Evolutionary conservation across 805 yeast genomes (phyloP), one percentile per base, ranked within the genome.

Genomic region (Wickerhamomyces chaumierensis): DNA sequence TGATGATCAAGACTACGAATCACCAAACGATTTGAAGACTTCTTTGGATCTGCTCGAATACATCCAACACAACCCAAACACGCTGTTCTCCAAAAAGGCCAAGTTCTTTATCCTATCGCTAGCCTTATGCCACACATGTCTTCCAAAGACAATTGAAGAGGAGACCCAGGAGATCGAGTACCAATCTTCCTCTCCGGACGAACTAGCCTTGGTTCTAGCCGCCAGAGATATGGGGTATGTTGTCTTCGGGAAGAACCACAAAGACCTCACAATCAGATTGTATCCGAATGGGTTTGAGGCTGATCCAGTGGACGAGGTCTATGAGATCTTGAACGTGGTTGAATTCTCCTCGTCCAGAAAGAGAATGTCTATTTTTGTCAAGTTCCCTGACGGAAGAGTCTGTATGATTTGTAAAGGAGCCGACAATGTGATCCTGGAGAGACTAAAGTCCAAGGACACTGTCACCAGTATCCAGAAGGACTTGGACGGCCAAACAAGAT

Each of bases 131-230:
- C 95, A 88, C 54, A 72, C 92, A 0, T 90, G 97, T 55, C 62
- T 85, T 36, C 97, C 97, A 2, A 79, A 80, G 45, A 69, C 61
- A 33, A 48, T 55, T 1, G 50, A 51, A 17, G 57, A 49, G 11
- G 60, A 57, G 1, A 58, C 50, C 3, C 76, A 67, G 18, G 63
- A 67, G 18, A 73, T 87, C 18, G 78, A 75, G 40, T 92, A 92
- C 51, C 96, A 90, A 55, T 85, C 97, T 0, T 78, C 97, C 0
- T 88, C 96, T 0, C 99, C 98, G 0, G 99, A 92, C 60, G 99
- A 92, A 56, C 61, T 88, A 36, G 98, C 99, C 0, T 63, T 92
- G 23, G 90, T 92, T 3, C 75, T 81, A 35, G 98, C 97, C 1
- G 98, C 98, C 0, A 70, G 95, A 48, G 98, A 92, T 53, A 68